These are phyloP conservation scores for Aspergillus sp. DNA, from an alignment of 2,329 filamentous ascomycete genomes.

Conservation along the genomic window DNA sequence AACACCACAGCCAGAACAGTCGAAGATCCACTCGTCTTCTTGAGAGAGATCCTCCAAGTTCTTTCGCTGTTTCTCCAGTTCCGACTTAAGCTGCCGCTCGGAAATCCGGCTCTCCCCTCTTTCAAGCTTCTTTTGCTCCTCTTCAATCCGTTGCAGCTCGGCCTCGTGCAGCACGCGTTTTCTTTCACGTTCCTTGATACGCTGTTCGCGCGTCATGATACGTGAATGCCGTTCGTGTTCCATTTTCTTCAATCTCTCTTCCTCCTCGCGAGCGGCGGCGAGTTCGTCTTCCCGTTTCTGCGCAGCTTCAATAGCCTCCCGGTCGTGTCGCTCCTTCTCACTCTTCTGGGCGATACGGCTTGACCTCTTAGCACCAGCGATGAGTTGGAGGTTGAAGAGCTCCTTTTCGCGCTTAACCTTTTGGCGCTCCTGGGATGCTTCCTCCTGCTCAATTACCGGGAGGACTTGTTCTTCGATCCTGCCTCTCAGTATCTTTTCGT, in stretches of 20 bases:
- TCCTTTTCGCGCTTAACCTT: slow-evolving; percentile 75
- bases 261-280: slow-evolving; percentile 58
- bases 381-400: slow-evolving; percentile 74
- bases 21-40: slow-evolving; percentile 89
- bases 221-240: slow-evolving; percentile 76
- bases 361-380: slow-evolving; percentile 92
- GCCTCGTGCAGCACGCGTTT: slow-evolving; percentile 82
- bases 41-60: slow-evolving; percentile 71
- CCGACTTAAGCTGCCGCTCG: slow-evolving; percentile 75
- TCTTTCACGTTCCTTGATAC: slow-evolving; percentile 79
- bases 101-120: slow-evolving; percentile 64
- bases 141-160: slow-evolving; percentile 75
- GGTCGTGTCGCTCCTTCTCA: slow-evolving; percentile 74
- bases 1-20: slow-evolving; percentile 82
- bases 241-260: slow-evolving; percentile 61
- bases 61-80: slow-evolving; percentile 76
- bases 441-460: slow-evolving; percentile 78
- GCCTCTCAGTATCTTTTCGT: slow-evolving; percentile 76
- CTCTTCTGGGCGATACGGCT: slow-evolving; percentile 80
- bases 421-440: slow-evolving; percentile 68
- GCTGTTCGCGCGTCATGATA: slow-evolving; percentile 79
- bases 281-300: slow-evolving; percentile 65
- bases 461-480: slow-evolving; percentile 75
- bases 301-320: slow-evolving; percentile 69
- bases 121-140: slow-evolving; percentile 65